phyloP scores from a whole-genome alignment of 441 rosid species.

The Bruguiera hainesii region DNA sequence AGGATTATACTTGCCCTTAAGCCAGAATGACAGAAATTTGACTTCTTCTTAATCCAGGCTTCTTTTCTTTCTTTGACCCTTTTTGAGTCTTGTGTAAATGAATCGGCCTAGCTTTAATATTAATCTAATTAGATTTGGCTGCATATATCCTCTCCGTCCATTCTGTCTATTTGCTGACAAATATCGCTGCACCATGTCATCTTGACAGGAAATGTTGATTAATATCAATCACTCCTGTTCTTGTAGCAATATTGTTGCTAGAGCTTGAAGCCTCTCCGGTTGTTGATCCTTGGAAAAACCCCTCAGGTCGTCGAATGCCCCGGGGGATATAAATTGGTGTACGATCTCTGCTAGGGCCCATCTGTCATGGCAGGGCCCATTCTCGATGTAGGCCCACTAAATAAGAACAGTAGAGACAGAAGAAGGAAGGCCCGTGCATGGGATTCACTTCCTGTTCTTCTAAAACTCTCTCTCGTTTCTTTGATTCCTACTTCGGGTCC shows the following conservation, averaged over 20 bases:
- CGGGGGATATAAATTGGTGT: constrained; percentile 82
- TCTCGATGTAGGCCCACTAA: no score
- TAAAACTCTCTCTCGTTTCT: no score
- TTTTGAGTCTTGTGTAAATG: no score
- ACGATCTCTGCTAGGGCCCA: not conserved
- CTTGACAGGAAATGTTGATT: not conserved
- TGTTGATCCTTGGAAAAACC: constrained; percentile 90
- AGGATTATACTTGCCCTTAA: no score
- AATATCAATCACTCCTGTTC: not conserved
- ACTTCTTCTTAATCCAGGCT: no score
- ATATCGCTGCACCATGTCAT: not conserved
- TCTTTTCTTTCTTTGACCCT: not conserved
- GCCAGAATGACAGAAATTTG: no score
- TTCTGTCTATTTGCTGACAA: not conserved
- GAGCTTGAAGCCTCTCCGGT: constrained; percentile 41
- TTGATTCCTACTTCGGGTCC: no score
- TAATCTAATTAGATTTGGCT: not conserved
- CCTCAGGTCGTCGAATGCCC: constrained; percentile 79
- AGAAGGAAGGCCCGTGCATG: no score
- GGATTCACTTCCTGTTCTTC: no score
- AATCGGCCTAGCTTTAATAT: no score
- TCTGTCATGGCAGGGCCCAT: no score
- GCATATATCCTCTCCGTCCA: not conserved
- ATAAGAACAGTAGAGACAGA: no score
- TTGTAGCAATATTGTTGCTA: constrained; percentile 21